Conservation (phyloP, 1,284 basidiomycete species). For the Retiboletus flavoniger region DNA sequence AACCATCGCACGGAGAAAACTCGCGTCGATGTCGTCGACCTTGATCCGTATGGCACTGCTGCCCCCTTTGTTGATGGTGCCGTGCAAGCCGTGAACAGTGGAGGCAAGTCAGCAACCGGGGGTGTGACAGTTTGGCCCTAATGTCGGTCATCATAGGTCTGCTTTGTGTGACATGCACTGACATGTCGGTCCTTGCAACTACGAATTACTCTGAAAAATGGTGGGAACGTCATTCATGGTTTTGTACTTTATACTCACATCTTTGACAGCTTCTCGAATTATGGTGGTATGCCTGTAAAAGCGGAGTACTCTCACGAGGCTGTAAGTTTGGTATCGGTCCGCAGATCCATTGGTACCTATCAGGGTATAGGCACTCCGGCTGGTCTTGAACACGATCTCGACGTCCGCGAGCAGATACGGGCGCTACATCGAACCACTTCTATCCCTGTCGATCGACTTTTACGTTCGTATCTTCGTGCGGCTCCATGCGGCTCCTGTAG, state of each 20-base stretch:
- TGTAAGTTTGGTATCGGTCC: conserved; percentile 44
- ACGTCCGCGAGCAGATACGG: conserved; percentile 91
- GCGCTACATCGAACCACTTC: conserved; percentile 85
- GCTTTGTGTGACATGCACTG: conserved; percentile 95
- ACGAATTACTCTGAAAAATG: conserved; percentile 97
- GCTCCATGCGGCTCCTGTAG: conserved; percentile 72
- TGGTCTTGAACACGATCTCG: conserved; percentile 85
- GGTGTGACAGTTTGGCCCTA: background rate
- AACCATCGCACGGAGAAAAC: conserved; percentile 71
- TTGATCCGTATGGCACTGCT: conserved; percentile 98
- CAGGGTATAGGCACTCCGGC: conserved; percentile 71
- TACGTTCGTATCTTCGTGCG: conserved; percentile 93
- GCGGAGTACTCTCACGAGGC: conserved; percentile 95
- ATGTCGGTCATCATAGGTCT: conserved; percentile 49
- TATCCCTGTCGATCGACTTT: conserved; percentile 96
- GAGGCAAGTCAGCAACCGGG: conserved; percentile 50
- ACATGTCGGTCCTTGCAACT: conserved; percentile 91
- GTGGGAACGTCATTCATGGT: conserved; percentile 40
- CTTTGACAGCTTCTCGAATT: conserved; percentile 79
- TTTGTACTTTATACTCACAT: background rate
- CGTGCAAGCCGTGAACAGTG: conserved; percentile 87
- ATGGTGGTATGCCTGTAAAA: conserved; percentile 91
- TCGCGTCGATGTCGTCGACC: conserved; percentile 91
- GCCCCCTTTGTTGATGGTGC: conserved; percentile 97
- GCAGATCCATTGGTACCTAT: conserved; percentile 2